Base-by-base conservation (phyloP, 306 rosid species). In the Quercus engelmannii region DNA sequence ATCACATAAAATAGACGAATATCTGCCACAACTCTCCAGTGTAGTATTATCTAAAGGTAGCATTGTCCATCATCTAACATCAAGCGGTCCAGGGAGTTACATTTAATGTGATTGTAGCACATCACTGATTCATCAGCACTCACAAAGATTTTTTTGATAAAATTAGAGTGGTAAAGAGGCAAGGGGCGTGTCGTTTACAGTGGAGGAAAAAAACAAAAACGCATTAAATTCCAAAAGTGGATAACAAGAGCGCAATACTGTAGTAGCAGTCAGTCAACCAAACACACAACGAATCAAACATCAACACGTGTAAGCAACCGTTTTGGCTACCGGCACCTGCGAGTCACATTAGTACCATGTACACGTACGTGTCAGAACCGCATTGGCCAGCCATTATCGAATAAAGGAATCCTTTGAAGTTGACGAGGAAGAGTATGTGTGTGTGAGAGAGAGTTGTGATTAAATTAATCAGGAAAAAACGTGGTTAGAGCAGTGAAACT, bases 401-500 rank as follows among this genome's bases (percentile, higher is more conserved):
- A 80, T 73, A 78, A 71, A 75, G 68, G 73, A 1, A 33, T 82
- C 80, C 80, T 14, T 25, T 69, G 84, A 83, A 78, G 87, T 82
- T 79, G 87, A 86, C 83, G 85, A 81, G 73, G 80, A 33, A 21
- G 5, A 14, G n/a, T 15, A 46, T 63, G 46, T 7, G 46, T 7
- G 43, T 38, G 10, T 1, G 43, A 2, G 46, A 41, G 46, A 38
- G 46, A 41, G 46, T 8, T 41, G 31, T 62, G 54, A 59, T 35
- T 84, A 55, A 49, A 55, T 65, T 69, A 30, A 55, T 46, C 19
- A 20, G 52, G 20, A 41, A 77, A 49, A 71, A 74, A 76, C 25
- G 74, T 30, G 84, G 75, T 74, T 41, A 59, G 78, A 68, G 46
- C 25, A 17, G 76, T 81, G 70, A 26, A 76, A 68, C 21, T 1